Percentiles rank a stretch among this genome's conserved stretches.
Conservation (phyloP, 805 yeast species). For the Saccharomycopsis fodiens region DNA sequence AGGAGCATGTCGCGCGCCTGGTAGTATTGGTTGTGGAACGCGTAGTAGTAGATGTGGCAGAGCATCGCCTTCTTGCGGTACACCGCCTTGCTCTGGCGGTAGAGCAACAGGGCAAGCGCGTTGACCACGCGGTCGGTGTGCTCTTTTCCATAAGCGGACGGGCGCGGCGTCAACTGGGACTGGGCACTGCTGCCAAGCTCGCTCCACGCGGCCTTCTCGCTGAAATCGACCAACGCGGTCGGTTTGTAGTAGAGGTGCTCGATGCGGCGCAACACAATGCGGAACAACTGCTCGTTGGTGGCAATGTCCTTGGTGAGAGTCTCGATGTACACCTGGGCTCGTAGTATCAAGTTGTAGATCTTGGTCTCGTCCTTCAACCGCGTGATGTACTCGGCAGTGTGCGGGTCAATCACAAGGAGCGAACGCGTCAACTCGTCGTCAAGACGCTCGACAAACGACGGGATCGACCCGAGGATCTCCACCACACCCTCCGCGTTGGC, state of each 20-base stretch:
- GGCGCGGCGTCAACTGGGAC: background rate
- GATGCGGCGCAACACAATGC: slow-evolving; percentile 75
- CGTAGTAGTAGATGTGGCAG: slow-evolving; percentile 81
- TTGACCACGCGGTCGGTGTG: slow-evolving; percentile 54
- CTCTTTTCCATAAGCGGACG: slow-evolving; percentile 26
- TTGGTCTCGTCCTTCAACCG: slow-evolving; percentile 81
- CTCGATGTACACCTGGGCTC: slow-evolving; percentile 84
- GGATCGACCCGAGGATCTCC: slow-evolving; percentile 74
- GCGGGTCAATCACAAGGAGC: slow-evolving; percentile 86
- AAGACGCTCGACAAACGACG: slow-evolving; percentile 83
- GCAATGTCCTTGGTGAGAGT: slow-evolving; percentile 32
- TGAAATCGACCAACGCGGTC: slow-evolving; percentile 54
- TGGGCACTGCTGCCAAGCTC: slow-evolving; percentile 25
- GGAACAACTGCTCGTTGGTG: slow-evolving; percentile 52
- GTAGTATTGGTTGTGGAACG: slow-evolving; percentile 77
- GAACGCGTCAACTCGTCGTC: slow-evolving; percentile 92
- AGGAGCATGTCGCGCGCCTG: slow-evolving; percentile 85
- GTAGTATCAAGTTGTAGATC: slow-evolving; percentile 68
- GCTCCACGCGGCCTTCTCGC: slow-evolving; percentile 75
- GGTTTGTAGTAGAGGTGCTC: slow-evolving; percentile 95
- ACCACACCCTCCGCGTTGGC: slow-evolving; percentile 59
- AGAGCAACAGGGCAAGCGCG: slow-evolving; percentile 55
- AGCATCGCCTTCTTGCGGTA: slow-evolving; percentile 80
- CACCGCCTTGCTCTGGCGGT: slow-evolving; percentile 56
- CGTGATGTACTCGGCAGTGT: slow-evolving; percentile 86